A percentile compares a stretch with the other conserved stretches of the same genome.
Conservation (phyloP, 73 alveolate species). For the Tetrahymena malaccensis region DNA sequence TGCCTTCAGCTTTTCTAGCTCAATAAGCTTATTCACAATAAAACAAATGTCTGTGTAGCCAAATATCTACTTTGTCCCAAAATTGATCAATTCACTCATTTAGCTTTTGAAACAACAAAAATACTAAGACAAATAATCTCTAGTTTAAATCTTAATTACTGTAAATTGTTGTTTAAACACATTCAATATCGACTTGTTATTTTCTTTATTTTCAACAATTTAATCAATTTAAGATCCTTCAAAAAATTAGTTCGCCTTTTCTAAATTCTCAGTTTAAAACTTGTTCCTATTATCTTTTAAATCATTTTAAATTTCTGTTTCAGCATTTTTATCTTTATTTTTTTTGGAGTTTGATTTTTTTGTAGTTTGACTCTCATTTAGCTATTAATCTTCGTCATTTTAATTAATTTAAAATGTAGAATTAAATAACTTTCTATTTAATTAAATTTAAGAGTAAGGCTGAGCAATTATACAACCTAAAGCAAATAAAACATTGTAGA, state of each 20-base stretch:
- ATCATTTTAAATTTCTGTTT: background rate
- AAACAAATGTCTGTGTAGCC: background rate
- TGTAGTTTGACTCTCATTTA: background rate
- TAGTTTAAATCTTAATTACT: background rate
- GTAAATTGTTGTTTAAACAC: background rate
- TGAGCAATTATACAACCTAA: background rate
- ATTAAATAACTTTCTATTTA: background rate
- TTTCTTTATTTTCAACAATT: too few relatives aligned
- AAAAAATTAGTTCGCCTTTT: background rate
- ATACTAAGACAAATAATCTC: background rate
- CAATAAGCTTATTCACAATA: background rate
- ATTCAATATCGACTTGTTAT: background rate
- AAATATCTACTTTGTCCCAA: background rate
- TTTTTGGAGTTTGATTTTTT: background rate
- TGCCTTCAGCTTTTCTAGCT: background rate
- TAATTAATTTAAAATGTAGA: background rate
- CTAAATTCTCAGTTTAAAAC: background rate
- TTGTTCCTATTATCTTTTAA: too few relatives aligned
- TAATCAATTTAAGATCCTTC: background rate
- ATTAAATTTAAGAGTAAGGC: background rate
- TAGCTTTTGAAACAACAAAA: background rate
- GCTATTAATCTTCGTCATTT: background rate
- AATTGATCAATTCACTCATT: background rate
- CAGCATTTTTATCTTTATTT: too few relatives aligned
- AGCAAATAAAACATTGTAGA: background rate